Conservation (phyloP, 371 early-diverging fungal genomes). For the Zychaea mexicana region DNA sequence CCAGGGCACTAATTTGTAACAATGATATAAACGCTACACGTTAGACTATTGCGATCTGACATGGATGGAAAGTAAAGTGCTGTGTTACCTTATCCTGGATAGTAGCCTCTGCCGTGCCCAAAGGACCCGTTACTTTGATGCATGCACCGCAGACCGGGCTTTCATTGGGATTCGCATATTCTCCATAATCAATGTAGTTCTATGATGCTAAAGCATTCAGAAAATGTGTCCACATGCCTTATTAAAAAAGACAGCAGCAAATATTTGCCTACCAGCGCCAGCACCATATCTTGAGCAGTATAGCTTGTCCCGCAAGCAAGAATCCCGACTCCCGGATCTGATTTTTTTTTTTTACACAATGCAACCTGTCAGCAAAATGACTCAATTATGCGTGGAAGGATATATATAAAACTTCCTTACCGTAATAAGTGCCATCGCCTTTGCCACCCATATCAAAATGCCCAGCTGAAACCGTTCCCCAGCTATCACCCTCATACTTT, state of each 20-base stretch:
- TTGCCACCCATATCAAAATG: conserved; percentile 37
- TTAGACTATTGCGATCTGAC: too few relatives aligned
- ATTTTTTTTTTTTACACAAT: too few relatives aligned
- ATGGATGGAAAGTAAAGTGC: not conserved
- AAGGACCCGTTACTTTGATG: conserved; percentile 38
- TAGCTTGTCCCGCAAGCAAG: conserved; percentile 42
- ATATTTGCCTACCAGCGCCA: conserved; percentile 44
- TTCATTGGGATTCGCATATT: conserved; percentile 39
- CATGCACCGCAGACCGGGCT: conserved; percentile 50
- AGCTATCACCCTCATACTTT: conserved; percentile 40
- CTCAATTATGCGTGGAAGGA: not conserved
- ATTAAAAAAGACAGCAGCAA: not conserved
- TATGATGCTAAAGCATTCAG: conserved; percentile 4
- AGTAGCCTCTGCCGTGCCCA: conserved; percentile 39
- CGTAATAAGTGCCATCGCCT: conserved; percentile 54
- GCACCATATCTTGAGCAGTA: conserved; percentile 40
- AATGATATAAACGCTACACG: not conserved
- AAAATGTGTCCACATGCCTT: not conserved
- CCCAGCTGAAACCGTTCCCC: conserved; percentile 32
- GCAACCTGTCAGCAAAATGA: too few relatives aligned
- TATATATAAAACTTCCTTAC: conserved; percentile 12
- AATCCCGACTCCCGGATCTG: conserved; percentile 50
- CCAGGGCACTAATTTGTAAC: conserved; percentile 34
- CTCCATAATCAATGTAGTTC: conserved; percentile 46
- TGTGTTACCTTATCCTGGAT: conserved; percentile 46